These are phyloP conservation scores for Phycomyces nitens DNA, from an alignment of 192 early-diverging fungal genomes.

Conservation along the genomic window DNA sequence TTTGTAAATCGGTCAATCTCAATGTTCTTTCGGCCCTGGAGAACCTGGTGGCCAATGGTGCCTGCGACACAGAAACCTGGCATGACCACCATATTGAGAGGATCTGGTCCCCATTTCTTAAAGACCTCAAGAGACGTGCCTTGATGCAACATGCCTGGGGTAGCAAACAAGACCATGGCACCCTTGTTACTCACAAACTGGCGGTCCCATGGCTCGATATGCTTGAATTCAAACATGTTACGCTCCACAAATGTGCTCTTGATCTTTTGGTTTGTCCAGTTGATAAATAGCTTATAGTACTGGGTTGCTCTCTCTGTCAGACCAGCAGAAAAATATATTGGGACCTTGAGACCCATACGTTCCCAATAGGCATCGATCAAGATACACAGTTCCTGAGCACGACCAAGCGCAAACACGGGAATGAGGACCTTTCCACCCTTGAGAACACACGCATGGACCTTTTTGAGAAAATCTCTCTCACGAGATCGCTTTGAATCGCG, in stretches of 20 bases:
- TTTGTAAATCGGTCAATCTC: slow-evolving; percentile 74
- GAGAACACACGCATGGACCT: slow-evolving; percentile 74
- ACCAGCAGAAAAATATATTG: slow-evolving; percentile 96
- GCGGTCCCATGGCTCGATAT: slow-evolving; percentile 82
- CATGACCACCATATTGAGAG: slow-evolving; percentile 95
- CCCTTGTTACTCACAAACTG: slow-evolving; percentile 72
- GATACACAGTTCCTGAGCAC: slow-evolving; percentile 97
- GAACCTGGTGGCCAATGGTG: slow-evolving; percentile 91
- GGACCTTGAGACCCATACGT: slow-evolving; percentile 80
- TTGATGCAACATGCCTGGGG: slow-evolving; percentile 97
- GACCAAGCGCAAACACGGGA: slow-evolving; percentile 96
- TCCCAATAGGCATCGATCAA: slow-evolving; percentile 95
- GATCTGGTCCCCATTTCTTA: slow-evolving; percentile 90
- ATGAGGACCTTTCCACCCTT: slow-evolving; percentile 89
- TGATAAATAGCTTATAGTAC: slow-evolving; percentile 96
- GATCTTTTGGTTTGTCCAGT: slow-evolving; percentile 98
- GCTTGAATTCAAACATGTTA: slow-evolving; percentile 97
- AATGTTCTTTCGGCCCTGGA: slow-evolving; percentile 84
- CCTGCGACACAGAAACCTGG: slow-evolving; percentile 97
- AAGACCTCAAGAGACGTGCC: slow-evolving; percentile 94
- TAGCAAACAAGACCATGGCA: slow-evolving; percentile 94
- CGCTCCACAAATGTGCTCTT: slow-evolving; percentile 87
- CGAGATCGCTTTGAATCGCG: slow-evolving; percentile 90
- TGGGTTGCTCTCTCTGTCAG: slow-evolving; percentile 91
- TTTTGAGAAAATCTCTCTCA: slow-evolving; percentile 91